phyloP scores from a whole-genome alignment of 2,329 filamentous ascomycete species.

The Fusarium ramigenum region DNA sequence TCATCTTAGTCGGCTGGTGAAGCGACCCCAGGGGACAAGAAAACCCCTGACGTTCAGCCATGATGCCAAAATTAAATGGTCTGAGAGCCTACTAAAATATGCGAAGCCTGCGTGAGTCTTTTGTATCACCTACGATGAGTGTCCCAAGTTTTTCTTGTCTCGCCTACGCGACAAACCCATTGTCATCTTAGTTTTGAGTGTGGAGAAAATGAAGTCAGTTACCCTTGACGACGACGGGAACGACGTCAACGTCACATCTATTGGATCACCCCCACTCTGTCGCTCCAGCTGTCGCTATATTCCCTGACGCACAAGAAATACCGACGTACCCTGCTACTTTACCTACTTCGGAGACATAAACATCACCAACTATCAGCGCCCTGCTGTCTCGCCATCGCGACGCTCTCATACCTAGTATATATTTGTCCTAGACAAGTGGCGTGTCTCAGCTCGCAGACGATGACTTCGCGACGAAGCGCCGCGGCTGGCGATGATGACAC shows the following conservation, averaged over 20 bases:
- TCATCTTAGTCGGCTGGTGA: slow-evolving; percentile 19
- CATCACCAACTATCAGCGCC: background rate
- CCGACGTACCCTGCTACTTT: background rate
- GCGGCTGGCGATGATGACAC: slow-evolving; percentile 29
- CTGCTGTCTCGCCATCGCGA: slow-evolving; percentile 11
- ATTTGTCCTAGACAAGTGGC: slow-evolving; percentile 9
- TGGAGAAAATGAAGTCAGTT: slow-evolving; percentile 1
- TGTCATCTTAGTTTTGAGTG: background rate
- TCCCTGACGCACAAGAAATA: slow-evolving; percentile 10
- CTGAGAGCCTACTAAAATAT: background rate
- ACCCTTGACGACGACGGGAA: background rate
- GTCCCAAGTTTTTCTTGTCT: background rate
- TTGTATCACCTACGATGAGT: background rate
- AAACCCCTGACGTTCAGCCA: background rate
- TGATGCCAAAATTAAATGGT: background rate
- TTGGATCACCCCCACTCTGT: background rate
- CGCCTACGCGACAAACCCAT: slow-evolving; percentile 14
- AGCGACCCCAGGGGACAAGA: background rate
- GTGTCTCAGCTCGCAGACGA: slow-evolving; percentile 11
- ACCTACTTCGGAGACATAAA: background rate
- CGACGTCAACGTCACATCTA: slow-evolving; percentile 2
- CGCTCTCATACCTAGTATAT: background rate
- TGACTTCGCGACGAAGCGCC: slow-evolving; percentile 39
- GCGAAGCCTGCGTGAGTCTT: rapidly evolving
- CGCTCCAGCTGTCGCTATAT: background rate